Percentiles rank a stretch among this genome's conserved stretches.
phyloP scores from a whole-genome alignment of 495 filamentous ascomycete species.

The Antarctomyces pellizariae region DNA sequence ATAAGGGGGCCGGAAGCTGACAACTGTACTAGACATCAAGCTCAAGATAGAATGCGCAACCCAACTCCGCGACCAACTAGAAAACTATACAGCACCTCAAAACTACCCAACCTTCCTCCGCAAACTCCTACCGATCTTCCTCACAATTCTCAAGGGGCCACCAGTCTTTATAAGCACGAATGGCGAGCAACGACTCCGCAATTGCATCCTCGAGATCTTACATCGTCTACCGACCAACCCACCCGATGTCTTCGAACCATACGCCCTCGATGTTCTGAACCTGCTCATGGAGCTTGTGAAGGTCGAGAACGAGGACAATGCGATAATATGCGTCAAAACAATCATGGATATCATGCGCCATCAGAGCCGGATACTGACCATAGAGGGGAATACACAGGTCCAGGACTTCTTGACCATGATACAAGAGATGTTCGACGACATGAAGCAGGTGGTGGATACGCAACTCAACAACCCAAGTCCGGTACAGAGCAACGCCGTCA shows the following conservation, averaged over 20 bases:
- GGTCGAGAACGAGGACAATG: slow-evolving; percentile 95
- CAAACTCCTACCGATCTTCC: slow-evolving; percentile 75
- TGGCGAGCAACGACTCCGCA: slow-evolving; percentile 73
- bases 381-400: slow-evolving; percentile 43
- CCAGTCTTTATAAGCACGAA: slow-evolving; percentile 81
- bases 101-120: slow-evolving; percentile 56
- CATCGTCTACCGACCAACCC: slow-evolving; percentile 71
- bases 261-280: slow-evolving; percentile 68
- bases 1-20: too few species aligned
- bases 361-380: slow-evolving; percentile 57
- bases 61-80: slow-evolving; percentile 66
- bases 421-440: slow-evolving; percentile 80
- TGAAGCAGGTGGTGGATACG: slow-evolving; percentile 81
- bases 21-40: slow-evolving; percentile 35
- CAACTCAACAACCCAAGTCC: slow-evolving; percentile 57
- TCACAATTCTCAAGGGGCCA: slow-evolving; percentile 59
- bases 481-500: slow-evolving; percentile 32
- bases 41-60: slow-evolving; percentile 51
- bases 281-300: slow-evolving; percentile 69
- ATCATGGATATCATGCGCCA: slow-evolving; percentile 90
- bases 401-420: slow-evolving; percentile 83
- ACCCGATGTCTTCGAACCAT: slow-evolving; percentile 60
- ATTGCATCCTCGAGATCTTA: slow-evolving; percentile 80
- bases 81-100: slow-evolving; percentile 30
- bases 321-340: slow-evolving; percentile 89